Evolutionary conservation across 169 alveolate genomes (phyloP).

Genomic region (Nephromyces sp.): DNA sequence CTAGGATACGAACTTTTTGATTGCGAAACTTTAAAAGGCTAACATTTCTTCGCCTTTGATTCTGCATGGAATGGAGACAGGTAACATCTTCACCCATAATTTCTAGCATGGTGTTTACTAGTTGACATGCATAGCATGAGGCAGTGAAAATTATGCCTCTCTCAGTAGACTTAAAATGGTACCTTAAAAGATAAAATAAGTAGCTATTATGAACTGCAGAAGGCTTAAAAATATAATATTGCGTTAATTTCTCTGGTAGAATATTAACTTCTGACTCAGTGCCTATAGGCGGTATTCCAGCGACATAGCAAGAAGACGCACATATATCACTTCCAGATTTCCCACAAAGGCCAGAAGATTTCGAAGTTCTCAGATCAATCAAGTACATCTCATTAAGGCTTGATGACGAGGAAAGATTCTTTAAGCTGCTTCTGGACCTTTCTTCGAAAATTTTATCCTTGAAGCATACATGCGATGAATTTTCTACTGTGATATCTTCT

Average conservation of each 20-base stretch:
- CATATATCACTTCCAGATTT: background rate
- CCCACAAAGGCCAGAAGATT: constrained; percentile 10
- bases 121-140: constrained; percentile 75
- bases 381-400: constrained; percentile 68
- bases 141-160: constrained; percentile 82
- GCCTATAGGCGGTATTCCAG: background rate
- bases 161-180: constrained; percentile 46
- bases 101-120: constrained; percentile 74
- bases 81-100: constrained; percentile 82
- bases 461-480: no score
- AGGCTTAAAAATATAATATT: constrained; percentile 73
- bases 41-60: constrained; percentile 82
- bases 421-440: no score
- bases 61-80: constrained; percentile 87
- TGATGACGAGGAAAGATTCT: no score
- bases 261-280: background rate
- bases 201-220: constrained; percentile 70
- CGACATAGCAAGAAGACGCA: background rate
- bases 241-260: constrained; percentile 60
- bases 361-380: background rate
- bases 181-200: constrained; percentile 59
- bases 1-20: constrained; percentile 66
- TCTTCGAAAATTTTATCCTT: no score
- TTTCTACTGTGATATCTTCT: no score
- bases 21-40: constrained; percentile 86